These are phyloP conservation scores for Acer yangbiense DNA, from an alignment of 345 rosid genomes.

Conservation along the genomic window DNA sequence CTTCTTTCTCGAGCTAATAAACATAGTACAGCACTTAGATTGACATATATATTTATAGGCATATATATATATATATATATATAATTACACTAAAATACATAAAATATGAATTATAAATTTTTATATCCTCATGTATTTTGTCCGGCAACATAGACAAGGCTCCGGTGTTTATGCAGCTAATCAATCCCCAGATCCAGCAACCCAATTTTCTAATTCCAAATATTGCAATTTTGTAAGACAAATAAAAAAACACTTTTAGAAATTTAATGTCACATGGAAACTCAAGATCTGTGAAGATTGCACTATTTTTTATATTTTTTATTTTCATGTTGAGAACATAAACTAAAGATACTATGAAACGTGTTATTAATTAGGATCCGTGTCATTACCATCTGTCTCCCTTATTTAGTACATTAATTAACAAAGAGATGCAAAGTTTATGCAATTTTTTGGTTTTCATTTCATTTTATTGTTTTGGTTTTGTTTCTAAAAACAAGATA, in stretches of 20 bases:
- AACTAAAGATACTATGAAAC: not conserved
- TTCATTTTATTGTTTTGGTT: no score
- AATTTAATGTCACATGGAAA: not conserved
- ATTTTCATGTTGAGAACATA: not conserved
- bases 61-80: not conserved
- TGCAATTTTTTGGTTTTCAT: no score
- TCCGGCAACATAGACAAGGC: not conserved
- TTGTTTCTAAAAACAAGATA: no score
- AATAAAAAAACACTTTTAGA: not conserved
- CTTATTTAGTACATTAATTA: not conserved
- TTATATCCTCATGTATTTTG: not conserved
- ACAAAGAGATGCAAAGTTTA: no score
- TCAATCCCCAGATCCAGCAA: conserved; percentile 14
- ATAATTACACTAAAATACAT: no score
- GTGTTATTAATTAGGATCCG: no score
- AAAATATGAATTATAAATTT: no score
- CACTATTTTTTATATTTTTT: not conserved
- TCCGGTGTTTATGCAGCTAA: conserved; percentile 6
- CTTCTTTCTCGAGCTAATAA: conserved; percentile 1
- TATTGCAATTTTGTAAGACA: not conserved
- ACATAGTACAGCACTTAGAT: not conserved
- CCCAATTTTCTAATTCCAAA: not conserved
- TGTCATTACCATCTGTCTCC: no score
- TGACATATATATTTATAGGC: not conserved
- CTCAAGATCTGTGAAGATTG: not conserved